Percentiles rank a stretch among this genome's conserved stretches.
Conservation (phyloP, 495 filamentous ascomycete species). For the Chaetomium fimeti region DNA sequence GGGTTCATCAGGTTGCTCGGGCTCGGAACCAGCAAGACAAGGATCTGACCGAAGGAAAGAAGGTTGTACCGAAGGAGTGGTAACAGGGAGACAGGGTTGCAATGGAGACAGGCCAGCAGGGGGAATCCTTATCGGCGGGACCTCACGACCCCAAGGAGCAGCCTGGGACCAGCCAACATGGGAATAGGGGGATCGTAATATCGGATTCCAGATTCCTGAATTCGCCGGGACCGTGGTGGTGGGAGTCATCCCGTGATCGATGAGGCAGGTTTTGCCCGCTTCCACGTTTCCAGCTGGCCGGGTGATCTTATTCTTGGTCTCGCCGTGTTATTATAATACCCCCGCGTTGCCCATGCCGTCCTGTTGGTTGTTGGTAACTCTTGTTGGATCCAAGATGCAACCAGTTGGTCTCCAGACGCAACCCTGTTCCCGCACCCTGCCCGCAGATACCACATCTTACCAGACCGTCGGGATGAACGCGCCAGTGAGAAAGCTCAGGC, state of each 20-base stretch:
- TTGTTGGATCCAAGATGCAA: not conserved
- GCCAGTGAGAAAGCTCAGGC: not conserved
- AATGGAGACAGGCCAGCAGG: not conserved
- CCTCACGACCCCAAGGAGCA: not conserved
- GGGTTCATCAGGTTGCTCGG: not conserved
- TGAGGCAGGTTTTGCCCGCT: not conserved
- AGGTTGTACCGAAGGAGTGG: constrained; percentile 6
- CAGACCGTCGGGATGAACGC: not conserved
- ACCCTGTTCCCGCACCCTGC: not conserved
- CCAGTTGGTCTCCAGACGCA: not conserved
- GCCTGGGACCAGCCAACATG: not conserved
- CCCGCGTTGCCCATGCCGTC: not conserved
- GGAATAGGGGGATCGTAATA: not conserved
- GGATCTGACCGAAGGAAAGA: not conserved
- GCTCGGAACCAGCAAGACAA: constrained; percentile 2
- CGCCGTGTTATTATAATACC: not conserved
- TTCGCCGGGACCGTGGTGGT: not conserved
- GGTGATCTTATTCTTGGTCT: not conserved
- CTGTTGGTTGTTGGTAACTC: not conserved
- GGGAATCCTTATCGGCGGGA: not conserved
- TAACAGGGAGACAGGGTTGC: not conserved
- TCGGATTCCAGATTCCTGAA: constrained; percentile 5
- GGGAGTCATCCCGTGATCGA: not conserved
- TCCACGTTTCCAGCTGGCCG: not conserved
- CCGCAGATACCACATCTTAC: constrained; percentile 1